Conservation (phyloP, 176 grass and related monocot genomes). For the Triticum monococcum region DNA sequence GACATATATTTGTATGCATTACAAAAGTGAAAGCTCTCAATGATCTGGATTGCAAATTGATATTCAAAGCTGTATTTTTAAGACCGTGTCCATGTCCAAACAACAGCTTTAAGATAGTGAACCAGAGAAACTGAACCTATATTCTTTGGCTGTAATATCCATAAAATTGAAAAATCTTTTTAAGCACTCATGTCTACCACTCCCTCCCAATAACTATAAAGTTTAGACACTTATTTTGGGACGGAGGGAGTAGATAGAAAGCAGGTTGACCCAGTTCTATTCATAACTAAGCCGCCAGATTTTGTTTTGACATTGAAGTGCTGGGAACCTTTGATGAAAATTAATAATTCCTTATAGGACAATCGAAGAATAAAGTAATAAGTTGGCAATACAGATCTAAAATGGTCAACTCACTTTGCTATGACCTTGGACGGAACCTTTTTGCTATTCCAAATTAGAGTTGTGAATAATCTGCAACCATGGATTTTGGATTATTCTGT, state of each 20-base stretch:
- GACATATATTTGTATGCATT: too few species aligned
- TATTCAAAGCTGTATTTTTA: neutral
- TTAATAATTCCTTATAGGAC: neutral
- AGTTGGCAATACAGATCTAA: neutral
- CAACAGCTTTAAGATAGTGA: neutral
- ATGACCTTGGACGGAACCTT: neutral
- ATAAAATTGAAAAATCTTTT: neutral
- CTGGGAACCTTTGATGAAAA: neutral
- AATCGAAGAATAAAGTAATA: slow-evolving; percentile 4
- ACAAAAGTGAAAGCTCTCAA: too few species aligned
- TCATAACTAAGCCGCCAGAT: neutral
- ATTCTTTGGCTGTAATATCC: neutral
- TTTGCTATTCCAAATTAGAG: neutral
- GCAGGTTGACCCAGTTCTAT: neutral
- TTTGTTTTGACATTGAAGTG: neutral
- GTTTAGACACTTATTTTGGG: too few species aligned
- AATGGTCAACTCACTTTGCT: neutral
- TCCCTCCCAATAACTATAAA: too few species aligned
- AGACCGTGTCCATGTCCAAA: neutral
- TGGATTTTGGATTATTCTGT: neutral
- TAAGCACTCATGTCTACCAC: neutral
- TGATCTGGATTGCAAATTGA: neutral
- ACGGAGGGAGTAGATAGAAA: neutral
- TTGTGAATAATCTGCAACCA: neutral
- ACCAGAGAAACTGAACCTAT: neutral